Base-by-base conservation (phyloP, 2,329 filamentous ascomycete species). In the Ophiocordyceps camponoti-floridani region DNA sequence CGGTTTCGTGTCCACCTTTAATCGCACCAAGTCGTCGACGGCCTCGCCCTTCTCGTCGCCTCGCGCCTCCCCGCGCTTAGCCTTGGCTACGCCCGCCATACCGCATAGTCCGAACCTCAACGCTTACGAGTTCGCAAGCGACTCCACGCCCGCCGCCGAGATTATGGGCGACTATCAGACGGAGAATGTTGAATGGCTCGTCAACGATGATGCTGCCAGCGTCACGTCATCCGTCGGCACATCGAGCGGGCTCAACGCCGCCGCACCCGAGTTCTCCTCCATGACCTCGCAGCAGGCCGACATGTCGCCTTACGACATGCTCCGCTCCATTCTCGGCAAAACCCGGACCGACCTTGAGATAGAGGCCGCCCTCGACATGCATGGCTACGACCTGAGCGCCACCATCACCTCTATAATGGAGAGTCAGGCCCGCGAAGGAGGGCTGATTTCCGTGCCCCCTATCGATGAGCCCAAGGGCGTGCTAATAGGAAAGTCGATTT, bases 251-350 rank as follows among this genome's bases (percentile, higher is more conserved):
- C 71, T 89, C 48, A 88, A 86, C 55, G 81, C 79, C 40, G 82
- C 82, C 13, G 85, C 85, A 5, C 82, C 88, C 23, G 87, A 95
- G 59, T 95, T 77, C 53, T 71, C 73, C 1, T 67, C 64, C 49
- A 59, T 66, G 58, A 68, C 72, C 30, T 65, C 72, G 43, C 75
- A 81, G 58, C 82, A 83, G 56, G 76, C 78, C 46, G 88, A 96
- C 56, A 96, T 98, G 89, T 93, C 85, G 47, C 89, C 91, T 1
- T 94, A 95, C 62, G 91, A 98, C 58, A 96, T 98, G 76, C 72
- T 98, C 46, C 84, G 91, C 49, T 95, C 89, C 6, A 93, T 98
- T 38, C 70, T 98, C 26, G 86, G 89, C 42, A 86, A 91, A 53
- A 79, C 85, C 45, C 82, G 84, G 56, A 82, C 85, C 2, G 89